Evolutionary conservation across 345 rosid species (phyloP).

Genomic region (Fremontodendron californicum): DNA sequence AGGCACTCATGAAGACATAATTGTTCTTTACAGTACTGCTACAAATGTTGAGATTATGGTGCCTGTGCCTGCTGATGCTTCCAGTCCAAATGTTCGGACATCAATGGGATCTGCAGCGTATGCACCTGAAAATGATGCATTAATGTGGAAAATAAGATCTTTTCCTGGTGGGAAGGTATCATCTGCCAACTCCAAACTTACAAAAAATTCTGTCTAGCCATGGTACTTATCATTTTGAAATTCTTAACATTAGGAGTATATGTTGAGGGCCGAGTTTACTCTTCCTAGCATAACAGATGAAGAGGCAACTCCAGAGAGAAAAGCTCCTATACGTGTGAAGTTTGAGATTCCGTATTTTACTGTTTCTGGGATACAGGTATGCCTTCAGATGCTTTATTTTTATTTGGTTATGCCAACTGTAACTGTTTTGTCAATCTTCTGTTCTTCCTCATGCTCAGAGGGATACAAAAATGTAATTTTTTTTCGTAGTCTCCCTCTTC

Average conservation of each 20-base stretch:
- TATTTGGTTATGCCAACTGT: not conserved
- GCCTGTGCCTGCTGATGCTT: constrained; percentile 76
- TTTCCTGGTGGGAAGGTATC: constrained; percentile 86
- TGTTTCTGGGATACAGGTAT: constrained; percentile 88
- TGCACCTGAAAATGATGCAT: constrained; percentile 70
- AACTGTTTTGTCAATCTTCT: not conserved
- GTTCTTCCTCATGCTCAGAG: not conserved
- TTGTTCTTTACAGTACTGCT: constrained; percentile 52
- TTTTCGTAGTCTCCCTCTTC: not conserved
- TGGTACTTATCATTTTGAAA: constrained; percentile 7
- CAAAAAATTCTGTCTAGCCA: not conserved
- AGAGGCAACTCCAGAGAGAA: constrained; percentile 70
- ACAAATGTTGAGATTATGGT: constrained; percentile 67
- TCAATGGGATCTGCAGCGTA: constrained; percentile 92
- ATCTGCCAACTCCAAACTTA: constrained; percentile 8
- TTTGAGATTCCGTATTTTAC: constrained; percentile 89
- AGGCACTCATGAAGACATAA: constrained; percentile 9
- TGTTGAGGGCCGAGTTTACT: constrained; percentile 78
- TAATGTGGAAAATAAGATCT: constrained; percentile 76
- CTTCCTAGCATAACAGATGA: constrained; percentile 77
- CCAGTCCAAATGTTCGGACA: constrained; percentile 84
- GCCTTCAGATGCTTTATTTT: not conserved
- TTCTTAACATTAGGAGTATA: constrained; percentile 57
- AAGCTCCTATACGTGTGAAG: constrained; percentile 73
- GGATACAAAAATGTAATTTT: not conserved